Evolutionary conservation across 2,329 filamentous ascomycete genomes (phyloP).

Genomic region (Madurella mycetomatis): DNA sequence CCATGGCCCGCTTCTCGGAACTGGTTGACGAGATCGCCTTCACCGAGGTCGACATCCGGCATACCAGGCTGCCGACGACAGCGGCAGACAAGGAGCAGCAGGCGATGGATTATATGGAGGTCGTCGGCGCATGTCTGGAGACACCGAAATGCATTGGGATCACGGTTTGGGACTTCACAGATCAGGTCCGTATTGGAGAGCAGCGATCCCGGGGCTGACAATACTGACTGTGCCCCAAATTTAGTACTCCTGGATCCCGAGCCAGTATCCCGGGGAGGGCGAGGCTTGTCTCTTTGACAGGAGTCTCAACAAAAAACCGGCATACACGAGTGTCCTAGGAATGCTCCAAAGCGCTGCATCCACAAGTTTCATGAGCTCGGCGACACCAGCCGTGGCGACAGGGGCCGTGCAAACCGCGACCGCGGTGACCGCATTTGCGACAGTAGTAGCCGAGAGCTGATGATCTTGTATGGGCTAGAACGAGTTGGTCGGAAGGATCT

Average conservation of each 20-base stretch:
- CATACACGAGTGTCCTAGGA: conserved; percentile 22
- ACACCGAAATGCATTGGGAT: conserved; percentile 16
- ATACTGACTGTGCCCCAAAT: not conserved
- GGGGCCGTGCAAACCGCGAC: not conserved
- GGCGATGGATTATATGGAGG: conserved; percentile 16
- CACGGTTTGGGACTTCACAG: conserved; percentile 19
- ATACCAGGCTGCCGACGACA: conserved; percentile 13
- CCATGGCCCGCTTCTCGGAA: conserved; percentile 14
- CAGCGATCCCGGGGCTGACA: no score
- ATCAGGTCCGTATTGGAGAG: conserved; percentile 5
- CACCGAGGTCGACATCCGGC: conserved; percentile 19
- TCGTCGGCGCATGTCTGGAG: conserved; percentile 18
- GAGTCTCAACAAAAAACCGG: conserved; percentile 25
- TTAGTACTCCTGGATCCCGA: conserved; percentile 17
- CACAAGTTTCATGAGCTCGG: not conserved
- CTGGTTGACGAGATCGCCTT: conserved; percentile 16
- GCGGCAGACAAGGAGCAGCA: conserved; percentile 12
- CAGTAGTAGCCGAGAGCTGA: not conserved
- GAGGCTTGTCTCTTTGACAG: conserved; percentile 23
- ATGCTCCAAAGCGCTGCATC: conserved; percentile 16
- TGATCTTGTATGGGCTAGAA: no score
- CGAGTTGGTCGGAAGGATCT: no score
- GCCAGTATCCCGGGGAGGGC: conserved; percentile 14
- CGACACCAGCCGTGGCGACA: not conserved
- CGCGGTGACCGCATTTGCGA: not conserved